Evolutionary conservation across 2,329 filamentous ascomycete genomes (phyloP).

Genomic region (Rhinocladiella similis): DNA sequence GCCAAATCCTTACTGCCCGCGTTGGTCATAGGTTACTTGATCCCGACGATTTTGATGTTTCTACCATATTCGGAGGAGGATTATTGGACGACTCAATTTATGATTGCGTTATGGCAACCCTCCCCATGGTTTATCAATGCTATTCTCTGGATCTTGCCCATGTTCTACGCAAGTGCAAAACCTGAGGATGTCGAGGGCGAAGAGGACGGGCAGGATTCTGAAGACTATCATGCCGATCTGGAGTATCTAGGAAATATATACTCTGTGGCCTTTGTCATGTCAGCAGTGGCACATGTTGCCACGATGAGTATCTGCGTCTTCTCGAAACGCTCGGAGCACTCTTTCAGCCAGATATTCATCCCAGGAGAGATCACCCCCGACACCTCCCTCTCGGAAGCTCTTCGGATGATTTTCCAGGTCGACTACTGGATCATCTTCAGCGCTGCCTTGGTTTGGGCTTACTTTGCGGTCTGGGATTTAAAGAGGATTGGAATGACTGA

Average conservation of each 20-base stretch:
- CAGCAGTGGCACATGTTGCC: constrained; percentile 10
- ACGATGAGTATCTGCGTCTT: constrained; percentile 6
- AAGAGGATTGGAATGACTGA: constrained; percentile 24
- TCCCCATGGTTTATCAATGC: constrained; percentile 28
- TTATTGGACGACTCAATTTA: constrained; percentile 19
- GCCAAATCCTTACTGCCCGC: constrained; percentile 30
- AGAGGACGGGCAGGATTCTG: neutral
- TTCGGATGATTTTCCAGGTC: constrained; percentile 31
- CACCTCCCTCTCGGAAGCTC: constrained; percentile 22
- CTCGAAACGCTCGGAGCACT: constrained; percentile 12
- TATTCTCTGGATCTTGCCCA: constrained; percentile 21
- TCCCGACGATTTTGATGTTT: constrained; percentile 32
- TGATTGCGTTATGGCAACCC: constrained; percentile 31
- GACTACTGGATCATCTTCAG: constrained; percentile 28
- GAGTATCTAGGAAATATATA: constrained; percentile 12
- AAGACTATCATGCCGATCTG: constrained; percentile 4
- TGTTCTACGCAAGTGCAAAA: neutral
- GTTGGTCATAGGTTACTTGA: constrained; percentile 29
- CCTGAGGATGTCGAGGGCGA: too few species aligned
- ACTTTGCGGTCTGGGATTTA: constrained; percentile 27
- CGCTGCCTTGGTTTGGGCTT: constrained; percentile 26
- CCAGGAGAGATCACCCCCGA: constrained; percentile 9
- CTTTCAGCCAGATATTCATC: constrained; percentile 25
- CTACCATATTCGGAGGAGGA: constrained; percentile 22
- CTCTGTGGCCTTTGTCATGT: constrained; percentile 9